Evolutionary conservation across 1,284 basidiomycete genomes (phyloP).

Genomic region (Malassezia psittaci): DNA sequence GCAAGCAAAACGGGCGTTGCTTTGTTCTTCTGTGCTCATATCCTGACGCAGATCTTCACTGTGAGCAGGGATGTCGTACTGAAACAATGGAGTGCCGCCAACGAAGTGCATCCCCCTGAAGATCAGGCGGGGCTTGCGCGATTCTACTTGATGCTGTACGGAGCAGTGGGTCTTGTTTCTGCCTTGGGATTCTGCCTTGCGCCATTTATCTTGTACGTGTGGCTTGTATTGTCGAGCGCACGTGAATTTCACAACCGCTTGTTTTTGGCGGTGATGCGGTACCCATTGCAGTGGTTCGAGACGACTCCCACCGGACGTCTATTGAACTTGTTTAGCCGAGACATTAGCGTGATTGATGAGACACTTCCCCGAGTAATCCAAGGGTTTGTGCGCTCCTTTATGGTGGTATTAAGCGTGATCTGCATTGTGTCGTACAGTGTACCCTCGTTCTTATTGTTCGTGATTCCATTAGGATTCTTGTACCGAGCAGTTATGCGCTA

Average conservation of each 20-base stretch:
- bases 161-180: slow-evolving; percentile 30
- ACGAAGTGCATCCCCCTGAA: slow-evolving; percentile 21
- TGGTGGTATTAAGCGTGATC: slow-evolving; percentile 57
- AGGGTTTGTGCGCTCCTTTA: slow-evolving; percentile 32
- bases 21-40: slow-evolving; percentile 32
- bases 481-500: slow-evolving; percentile 52
- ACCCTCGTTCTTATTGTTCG: slow-evolving; percentile 64
- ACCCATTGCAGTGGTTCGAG: slow-evolving; percentile 46
- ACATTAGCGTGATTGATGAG: slow-evolving; percentile 77
- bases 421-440: slow-evolving; percentile 60
- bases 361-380: slow-evolving; percentile 43
- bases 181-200: slow-evolving; percentile 37
- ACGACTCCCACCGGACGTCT: slow-evolving; percentile 55
- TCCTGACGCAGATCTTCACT: slow-evolving; percentile 34
- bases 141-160: slow-evolving; percentile 41
- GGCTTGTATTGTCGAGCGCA: slow-evolving; percentile 37
- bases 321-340: slow-evolving; percentile 74
- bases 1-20: slow-evolving; percentile 28
- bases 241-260: slow-evolving; percentile 41
- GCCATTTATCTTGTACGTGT: slow-evolving; percentile 40
- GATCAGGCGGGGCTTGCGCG: slow-evolving; percentile 16
- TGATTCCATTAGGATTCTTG: slow-evolving; percentile 36
- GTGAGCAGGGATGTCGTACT: slow-evolving; percentile 41
- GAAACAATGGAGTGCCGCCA: slow-evolving; percentile 43
- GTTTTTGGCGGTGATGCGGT: slow-evolving; percentile 33